Base-by-base conservation (phyloP, 208 protist genomes). In the Acanthamoeba triangularis region DNA sequence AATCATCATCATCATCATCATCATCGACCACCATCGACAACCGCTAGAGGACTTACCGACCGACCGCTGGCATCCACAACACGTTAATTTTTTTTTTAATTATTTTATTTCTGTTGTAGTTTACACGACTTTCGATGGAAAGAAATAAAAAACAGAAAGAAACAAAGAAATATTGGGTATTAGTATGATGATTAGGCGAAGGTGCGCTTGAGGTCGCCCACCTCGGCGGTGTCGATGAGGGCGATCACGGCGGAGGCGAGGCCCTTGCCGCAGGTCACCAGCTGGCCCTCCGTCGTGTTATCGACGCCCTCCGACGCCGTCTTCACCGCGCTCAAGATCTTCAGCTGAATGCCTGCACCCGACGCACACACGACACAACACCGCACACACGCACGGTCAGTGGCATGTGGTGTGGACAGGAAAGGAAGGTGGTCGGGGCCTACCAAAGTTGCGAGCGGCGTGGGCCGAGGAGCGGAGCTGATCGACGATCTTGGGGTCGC, bases 321-420 rank as follows among this genome's bases (percentile, higher is more conserved):
- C 88, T 93, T 93, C 35, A 93, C 88, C 23, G 88, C 88, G 61
- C 61, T 61, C 88, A 93, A 44, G 88, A 93, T 93, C 88, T 93
- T 93, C n/a, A 93, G 41, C 88, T 93, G 88, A 30, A 93, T 78
- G 54, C 88, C 80, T 78, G 69, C 16, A 20, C 16, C 2, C 37
- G 69, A n/a, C 30, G 0, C 13, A 44, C 8, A 54, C 49, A 54
- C 16, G 18, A 59, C 13, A 59, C 52, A 59, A 18, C 13, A 11
- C 37, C 14, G 13, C 16, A 16, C 16, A 16, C 16, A 78, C 30
- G 23, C 16, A n/a, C 6, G 2, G 69, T n/a, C 0, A 59, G 16
- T 23, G 52, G 18, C 14, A 59, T 23, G 18, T 23, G 16, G 10
- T 20, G 69, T 25, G n/a, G 30, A 13, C 67, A 76, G 13, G 14